Percentiles rank a stretch among this genome's conserved stretches.
Conservation (phyloP, 2,329 filamentous ascomycete species). For the Diaporthe longicolla region DNA sequence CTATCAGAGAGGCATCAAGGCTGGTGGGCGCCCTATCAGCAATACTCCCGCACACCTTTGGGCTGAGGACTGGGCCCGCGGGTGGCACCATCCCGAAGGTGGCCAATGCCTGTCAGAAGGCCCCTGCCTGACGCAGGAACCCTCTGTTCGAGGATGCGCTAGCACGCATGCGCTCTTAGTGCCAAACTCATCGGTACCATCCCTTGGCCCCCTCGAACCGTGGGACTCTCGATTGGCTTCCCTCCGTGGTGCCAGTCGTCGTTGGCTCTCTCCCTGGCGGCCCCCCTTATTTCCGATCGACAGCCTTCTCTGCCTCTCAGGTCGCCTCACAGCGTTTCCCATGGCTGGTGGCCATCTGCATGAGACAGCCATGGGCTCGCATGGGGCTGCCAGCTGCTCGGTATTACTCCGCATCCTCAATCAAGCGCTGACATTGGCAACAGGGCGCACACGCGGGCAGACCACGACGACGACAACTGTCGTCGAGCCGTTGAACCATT, state of each 20-base stretch:
- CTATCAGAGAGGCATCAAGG: neutral
- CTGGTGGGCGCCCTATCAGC: neutral
- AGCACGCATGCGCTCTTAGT: conserved; percentile 36
- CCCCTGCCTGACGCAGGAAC: conserved; percentile 41
- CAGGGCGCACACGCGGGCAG: too few species aligned
- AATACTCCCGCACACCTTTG: neutral
- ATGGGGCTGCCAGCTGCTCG: conserved; percentile 30
- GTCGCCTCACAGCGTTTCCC: conserved; percentile 12
- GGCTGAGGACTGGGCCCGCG: conserved; percentile 34
- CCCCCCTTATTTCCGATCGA: conserved; percentile 23
- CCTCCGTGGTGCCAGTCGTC: neutral
- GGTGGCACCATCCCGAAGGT: conserved; percentile 13
- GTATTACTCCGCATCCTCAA: conserved; percentile 3
- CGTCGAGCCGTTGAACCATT: conserved; percentile 18
- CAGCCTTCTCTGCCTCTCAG: neutral
- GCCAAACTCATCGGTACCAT: conserved; percentile 37
- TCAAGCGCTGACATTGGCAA: conserved; percentile 20
- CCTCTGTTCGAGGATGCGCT: conserved; percentile 38
- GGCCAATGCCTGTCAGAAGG: conserved; percentile 26
- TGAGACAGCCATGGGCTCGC: conserved; percentile 10
- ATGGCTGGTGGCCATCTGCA: conserved; percentile 12
- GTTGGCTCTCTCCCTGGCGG: neutral
- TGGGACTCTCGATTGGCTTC: conserved; percentile 33
- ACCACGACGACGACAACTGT: neutral
- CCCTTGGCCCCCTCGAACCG: conserved; percentile 4